Percentiles rank a stretch among this genome's conserved stretches.
Evolutionary conservation across 345 rosid genomes (phyloP).

Genomic region (Sonneratia alba): DNA sequence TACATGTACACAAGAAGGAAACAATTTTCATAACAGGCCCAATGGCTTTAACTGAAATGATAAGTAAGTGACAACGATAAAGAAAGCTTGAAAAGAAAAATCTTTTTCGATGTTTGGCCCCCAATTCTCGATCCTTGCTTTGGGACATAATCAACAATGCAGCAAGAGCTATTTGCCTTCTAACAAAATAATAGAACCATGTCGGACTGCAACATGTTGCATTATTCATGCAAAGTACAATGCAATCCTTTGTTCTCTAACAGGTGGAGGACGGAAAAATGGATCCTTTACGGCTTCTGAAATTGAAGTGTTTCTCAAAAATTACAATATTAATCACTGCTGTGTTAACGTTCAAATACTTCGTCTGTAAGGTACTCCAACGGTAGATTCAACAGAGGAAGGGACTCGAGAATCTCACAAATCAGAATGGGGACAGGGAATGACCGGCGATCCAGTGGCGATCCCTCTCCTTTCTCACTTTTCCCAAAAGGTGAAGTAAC

Average conservation of each 20-base stretch:
- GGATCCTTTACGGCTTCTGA: not conserved
- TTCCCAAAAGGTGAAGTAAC: not conserved
- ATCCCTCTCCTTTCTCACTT: too few relatives aligned
- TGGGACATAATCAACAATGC: not conserved
- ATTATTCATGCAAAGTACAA: not conserved
- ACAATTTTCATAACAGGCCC: not conserved
- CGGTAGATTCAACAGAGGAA: not conserved
- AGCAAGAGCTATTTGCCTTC: not conserved
- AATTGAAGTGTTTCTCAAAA: not conserved
- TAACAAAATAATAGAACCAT: not conserved
- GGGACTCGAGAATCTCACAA: not conserved
- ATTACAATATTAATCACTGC: not conserved
- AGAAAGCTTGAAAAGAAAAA: not conserved
- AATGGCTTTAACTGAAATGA: not conserved
- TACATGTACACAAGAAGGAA: not conserved
- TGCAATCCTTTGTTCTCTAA: not conserved
- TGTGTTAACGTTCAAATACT: not conserved
- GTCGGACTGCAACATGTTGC: not conserved
- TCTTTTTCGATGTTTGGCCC: not conserved
- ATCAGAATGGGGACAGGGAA: not conserved
- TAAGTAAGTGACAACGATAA: not conserved
- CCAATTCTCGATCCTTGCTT: not conserved
- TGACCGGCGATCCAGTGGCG: not conserved
- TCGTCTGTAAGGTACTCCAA: not conserved
- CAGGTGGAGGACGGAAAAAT: not conserved